Base-by-base conservation (phyloP, 1,139 yeast species). In the Waltiozyma sp. region DNA sequence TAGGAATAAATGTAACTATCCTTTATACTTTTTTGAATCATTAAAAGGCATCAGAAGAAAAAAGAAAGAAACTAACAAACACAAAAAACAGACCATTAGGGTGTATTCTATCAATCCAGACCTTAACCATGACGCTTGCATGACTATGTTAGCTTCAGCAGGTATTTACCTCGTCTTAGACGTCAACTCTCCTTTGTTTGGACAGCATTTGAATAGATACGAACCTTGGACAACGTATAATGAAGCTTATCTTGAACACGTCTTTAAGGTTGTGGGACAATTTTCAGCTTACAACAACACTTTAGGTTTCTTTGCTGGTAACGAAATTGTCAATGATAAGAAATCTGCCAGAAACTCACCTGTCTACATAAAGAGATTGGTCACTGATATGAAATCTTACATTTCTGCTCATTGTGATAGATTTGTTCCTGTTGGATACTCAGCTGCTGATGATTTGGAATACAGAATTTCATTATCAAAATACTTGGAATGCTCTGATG, bases 231-330 rank as follows among this genome's bases (percentile, higher is more conserved):
- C 77, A 4, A 73, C 93, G 0, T 91, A 89, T 61, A 83, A 72
- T 53, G 66, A 63, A 16, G 72, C 65, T 6, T 89, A 89, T 60
- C 61, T 88, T 51, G 76, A 74, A 42, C 94, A 87, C 58, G 76
- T 88, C 3, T 85, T 86, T 59, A 77, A 76, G 53, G 81, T 87
- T 10, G 76, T 89, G 21, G 88, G 87, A 45, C 91, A 85, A 47
- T 91, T 91, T 60, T 70, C 93, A 15, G 70, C 73, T 31, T 91
- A 86, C 63, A 84, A 89, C 63, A 91, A 91, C 61, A 84, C 96
- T 0, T 69, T 91, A 43, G 97, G 93, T 0, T 89, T 84, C 63
- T 86, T 91, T 64, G 95, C 96, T 9, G 98, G 97, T 1, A 91
- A 91, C 62, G 98, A 91, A 63, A 73, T 91, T 40, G 68, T 91